Evolutionary conservation across 2,329 filamentous ascomycete genomes (phyloP), one percentile per base, ranked within the genome.

Genomic region (Alternaria arborescens): DNA sequence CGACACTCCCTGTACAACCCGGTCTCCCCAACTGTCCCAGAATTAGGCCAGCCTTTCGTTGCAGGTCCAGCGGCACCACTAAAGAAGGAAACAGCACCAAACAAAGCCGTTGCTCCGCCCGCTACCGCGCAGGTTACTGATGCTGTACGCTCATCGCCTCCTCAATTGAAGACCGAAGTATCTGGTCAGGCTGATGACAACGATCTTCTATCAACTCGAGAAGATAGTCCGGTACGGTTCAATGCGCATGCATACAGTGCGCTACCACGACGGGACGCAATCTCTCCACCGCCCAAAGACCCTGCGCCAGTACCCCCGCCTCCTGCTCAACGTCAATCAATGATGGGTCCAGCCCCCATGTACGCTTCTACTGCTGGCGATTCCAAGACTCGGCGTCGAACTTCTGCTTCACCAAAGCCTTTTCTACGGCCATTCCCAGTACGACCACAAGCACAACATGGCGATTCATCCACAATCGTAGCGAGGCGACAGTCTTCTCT

Each of bases 341-440:
- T 64, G 5, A 46, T 72, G 26, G 70, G 68, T 10, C 48, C 53
- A 20, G 48, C 60, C 14, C 57, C 52, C 5, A 36, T 46, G 30
- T 58, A 52, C 30, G 51, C 62, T 24, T 63, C 60, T 26, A 58
- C 60, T 38, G 58, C 58, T 38, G 57, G 52, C 8, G 58, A 65
- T 40, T 41, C 48, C 12, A 68, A 62, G 22, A 54, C 62, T 12
- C 60, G 66, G 28, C 71, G 67, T 26, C 72, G 76, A n/a, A 63
- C 74, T 10, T 76, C 75, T 24, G 66, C 71, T 30, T 73, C 70
- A 7, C 73, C 76, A 2, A 79, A 78, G 58, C 76, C 76, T 14
- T 77, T 76, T 44, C 61, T 78, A 20, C 72, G 74, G 28, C 77
- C 77, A 3, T 70, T 79, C 14, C 77, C 77, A 5, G 71, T 79